Percentiles rank a stretch among this genome's conserved stretches.
These are phyloP conservation scores for Chytriomyces hyalinus DNA, from an alignment of 192 early-diverging fungal genomes.

Conservation along the genomic window DNA sequence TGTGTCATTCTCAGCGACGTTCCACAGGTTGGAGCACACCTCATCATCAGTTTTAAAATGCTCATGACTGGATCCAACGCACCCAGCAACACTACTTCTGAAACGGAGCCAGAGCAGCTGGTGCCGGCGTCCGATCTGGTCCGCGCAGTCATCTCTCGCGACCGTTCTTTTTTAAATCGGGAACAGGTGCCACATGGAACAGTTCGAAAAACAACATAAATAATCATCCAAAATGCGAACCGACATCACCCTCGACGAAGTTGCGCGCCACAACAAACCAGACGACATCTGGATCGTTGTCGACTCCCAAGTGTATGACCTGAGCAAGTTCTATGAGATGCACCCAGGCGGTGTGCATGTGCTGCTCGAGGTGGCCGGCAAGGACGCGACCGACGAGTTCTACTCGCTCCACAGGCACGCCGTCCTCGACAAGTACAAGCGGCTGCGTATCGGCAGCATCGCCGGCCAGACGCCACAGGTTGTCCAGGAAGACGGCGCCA, in stretches of 20 bases:
- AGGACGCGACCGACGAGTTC: constrained; percentile 48
- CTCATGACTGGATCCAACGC: too few species aligned
- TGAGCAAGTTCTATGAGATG: constrained; percentile 38
- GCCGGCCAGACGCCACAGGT: constrained; percentile 47
- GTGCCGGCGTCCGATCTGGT: too few species aligned
- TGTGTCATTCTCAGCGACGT: too few species aligned
- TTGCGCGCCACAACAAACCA: constrained; percentile 49
- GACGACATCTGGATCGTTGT: constrained; percentile 49
- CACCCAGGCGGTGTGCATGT: constrained; percentile 53
- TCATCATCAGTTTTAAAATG: too few species aligned
- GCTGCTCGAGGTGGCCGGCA: constrained; percentile 46
- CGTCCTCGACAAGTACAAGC: constrained; percentile 10
- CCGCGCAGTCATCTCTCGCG: too few species aligned
- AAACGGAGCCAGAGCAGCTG: too few species aligned
- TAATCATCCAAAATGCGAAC: background rate
- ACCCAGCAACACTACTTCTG: too few species aligned
- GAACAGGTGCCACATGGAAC: too few species aligned
- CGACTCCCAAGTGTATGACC: constrained; percentile 36
- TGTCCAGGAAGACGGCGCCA: constrained; percentile 32
- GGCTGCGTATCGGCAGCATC: constrained; percentile 39
- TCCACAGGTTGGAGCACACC: too few species aligned
- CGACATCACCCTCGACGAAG: constrained; percentile 48
- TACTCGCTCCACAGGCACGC: constrained; percentile 18
- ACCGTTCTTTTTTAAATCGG: too few species aligned
- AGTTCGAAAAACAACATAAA: too few species aligned